Percentiles rank a stretch among this genome's conserved stretches.
phyloP scores from a whole-genome alignment of 2,329 filamentous ascomycete species.

The Arthrobotrys entomopaga region DNA sequence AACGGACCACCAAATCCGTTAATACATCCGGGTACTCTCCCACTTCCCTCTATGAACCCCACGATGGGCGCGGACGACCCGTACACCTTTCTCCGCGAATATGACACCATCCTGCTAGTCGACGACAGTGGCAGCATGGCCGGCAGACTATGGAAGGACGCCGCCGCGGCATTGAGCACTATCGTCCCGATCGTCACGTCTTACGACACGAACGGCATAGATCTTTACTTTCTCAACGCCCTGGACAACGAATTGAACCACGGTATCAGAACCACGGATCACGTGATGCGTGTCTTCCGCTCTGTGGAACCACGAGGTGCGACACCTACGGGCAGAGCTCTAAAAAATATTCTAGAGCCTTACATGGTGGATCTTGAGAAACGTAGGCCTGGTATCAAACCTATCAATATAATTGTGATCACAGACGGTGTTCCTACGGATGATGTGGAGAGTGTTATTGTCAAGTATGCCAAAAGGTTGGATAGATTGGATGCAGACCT shows the following conservation, averaged over 20 bases:
- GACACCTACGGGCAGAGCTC: constrained; percentile 79
- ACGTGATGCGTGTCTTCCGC: constrained; percentile 77
- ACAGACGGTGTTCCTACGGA: constrained; percentile 87
- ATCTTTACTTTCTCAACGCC: constrained; percentile 90
- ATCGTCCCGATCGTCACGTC: constrained; percentile 84
- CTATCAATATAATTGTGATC: constrained; percentile 90
- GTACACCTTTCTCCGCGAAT: constrained; percentile 79
- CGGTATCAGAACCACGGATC: constrained; percentile 69
- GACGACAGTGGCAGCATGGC: constrained; percentile 92
- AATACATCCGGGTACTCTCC: constrained; percentile 42
- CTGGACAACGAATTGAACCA: constrained; percentile 69
- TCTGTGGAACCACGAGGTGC: constrained; percentile 71
- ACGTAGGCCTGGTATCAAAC: constrained; percentile 68
- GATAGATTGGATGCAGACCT: constrained; percentile 75
- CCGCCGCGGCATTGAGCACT: constrained; percentile 73
- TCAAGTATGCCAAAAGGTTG: constrained; percentile 74
- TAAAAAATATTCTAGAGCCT: constrained; percentile 76
- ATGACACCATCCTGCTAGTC: constrained; percentile 90
- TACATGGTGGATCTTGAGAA: constrained; percentile 72
- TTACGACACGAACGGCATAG: constrained; percentile 84
- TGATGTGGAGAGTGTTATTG: constrained; percentile 77
- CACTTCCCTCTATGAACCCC: constrained; percentile 40
- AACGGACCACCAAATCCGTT: constrained; percentile 18
- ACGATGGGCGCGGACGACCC: constrained; percentile 64
- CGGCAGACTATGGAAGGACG: constrained; percentile 76